Percentiles rank a stretch among this genome's conserved stretches.
Conservation (phyloP, 805 yeast species). For the Starmerella khaoyaiensis region DNA sequence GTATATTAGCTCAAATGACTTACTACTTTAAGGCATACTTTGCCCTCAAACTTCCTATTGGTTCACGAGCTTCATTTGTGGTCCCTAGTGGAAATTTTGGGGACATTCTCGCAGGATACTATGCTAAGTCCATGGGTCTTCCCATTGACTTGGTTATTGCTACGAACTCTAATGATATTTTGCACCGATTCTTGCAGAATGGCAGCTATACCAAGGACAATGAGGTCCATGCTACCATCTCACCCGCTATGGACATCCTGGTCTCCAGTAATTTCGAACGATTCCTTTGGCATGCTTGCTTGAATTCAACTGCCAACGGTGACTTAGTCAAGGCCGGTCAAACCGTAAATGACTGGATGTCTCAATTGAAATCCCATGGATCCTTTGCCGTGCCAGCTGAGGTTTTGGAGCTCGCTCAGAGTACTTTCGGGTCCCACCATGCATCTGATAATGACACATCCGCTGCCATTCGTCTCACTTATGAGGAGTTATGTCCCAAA, state of each 20-base stretch:
- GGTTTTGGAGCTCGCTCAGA: conserved; percentile 52
- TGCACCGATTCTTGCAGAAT: conserved; percentile 78
- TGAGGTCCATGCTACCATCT: conserved; percentile 69
- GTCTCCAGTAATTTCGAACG: conserved; percentile 95
- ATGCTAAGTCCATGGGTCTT: conserved; percentile 88
- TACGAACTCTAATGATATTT: conserved; percentile 88
- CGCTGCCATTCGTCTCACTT: conserved; percentile 61
- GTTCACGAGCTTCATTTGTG: conserved; percentile 53
- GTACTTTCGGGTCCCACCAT: conserved; percentile 63
- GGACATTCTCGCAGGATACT: conserved; percentile 93
- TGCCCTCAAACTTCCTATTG: conserved; percentile 34
- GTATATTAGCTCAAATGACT: conserved; percentile 94
- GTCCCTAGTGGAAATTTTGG: conserved; percentile 99
- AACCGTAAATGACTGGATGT: conserved; percentile 63
- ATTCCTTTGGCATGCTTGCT: conserved; percentile 83
- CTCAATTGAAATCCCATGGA: conserved; percentile 60
- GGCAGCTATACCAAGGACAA: conserved; percentile 71
- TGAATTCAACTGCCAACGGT: conserved; percentile 44
- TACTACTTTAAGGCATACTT: conserved; percentile 91
- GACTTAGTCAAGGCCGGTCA: conserved; percentile 62
- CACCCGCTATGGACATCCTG: conserved; percentile 98
- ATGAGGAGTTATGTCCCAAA: conserved; percentile 41
- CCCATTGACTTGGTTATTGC: conserved; percentile 86
- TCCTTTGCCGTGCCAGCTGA: conserved; percentile 55
- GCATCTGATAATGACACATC: conserved; percentile 68